phyloP scores from a whole-genome alignment of 371 early-diverging fungal species.

The Mortierella sp. region DNA sequence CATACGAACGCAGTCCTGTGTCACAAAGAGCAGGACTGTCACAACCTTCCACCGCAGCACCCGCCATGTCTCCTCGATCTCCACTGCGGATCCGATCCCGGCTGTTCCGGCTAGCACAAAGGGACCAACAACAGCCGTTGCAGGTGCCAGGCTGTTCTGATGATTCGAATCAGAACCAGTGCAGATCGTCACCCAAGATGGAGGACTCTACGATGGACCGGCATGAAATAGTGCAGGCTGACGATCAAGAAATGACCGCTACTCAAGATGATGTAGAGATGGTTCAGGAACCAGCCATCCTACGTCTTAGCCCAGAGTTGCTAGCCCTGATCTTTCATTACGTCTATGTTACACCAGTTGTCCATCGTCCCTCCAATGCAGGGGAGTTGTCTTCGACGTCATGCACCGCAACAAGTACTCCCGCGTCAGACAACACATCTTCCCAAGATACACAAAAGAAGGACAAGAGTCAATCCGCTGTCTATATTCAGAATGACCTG shows the following conservation, averaged over 20 bases:
- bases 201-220: not conserved
- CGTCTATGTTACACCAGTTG: constrained; percentile 52
- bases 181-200: not conserved
- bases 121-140: constrained; percentile 2
- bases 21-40: constrained; percentile 26
- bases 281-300: constrained; percentile 29
- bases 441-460: constrained; percentile 20
- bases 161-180: not conserved
- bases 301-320: constrained; percentile 51
- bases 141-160: not conserved
- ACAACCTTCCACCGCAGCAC: constrained; percentile 1
- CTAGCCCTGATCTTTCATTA: constrained; percentile 49
- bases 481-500: constrained; percentile 50
- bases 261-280: constrained; percentile 5
- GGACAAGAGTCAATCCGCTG: constrained; percentile 19
- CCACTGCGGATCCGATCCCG: constrained; percentile 12
- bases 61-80: constrained; percentile 9
- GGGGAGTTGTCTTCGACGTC: constrained; percentile 15
- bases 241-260: constrained; percentile 10
- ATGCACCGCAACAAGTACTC: constrained; percentile 1
- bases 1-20: constrained; percentile 39
- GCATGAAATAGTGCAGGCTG: not conserved
- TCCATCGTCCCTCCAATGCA: constrained; percentile 23
- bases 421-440: not conserved
- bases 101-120: constrained; percentile 8